These are phyloP conservation scores for Erodium texanum DNA, from an alignment of 441 rosid species.

Conservation along the genomic window DNA sequence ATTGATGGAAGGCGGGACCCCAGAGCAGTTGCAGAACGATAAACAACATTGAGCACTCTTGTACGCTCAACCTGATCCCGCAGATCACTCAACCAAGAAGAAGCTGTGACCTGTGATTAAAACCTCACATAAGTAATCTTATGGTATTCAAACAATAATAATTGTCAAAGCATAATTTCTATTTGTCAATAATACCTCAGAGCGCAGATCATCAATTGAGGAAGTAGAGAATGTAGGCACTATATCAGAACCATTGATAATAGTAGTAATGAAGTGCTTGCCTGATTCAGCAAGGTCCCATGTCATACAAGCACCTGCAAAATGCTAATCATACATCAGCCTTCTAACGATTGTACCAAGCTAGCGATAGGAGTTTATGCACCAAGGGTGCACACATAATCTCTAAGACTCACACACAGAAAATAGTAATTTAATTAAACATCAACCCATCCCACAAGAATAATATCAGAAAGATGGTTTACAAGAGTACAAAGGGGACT, in stretches of 20 bases:
- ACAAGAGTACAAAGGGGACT: not conserved
- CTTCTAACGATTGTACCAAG: conserved; percentile 1
- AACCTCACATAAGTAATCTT: conserved; percentile 1
- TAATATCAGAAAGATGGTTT: not conserved
- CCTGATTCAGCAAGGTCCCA: conserved; percentile 99
- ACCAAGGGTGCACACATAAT: not conserved
- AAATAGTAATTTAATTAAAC: not conserved
- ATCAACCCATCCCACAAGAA: not conserved
- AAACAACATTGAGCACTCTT: conserved; percentile 77
- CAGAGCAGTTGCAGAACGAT: conserved; percentile 86
- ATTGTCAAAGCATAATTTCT: not conserved
- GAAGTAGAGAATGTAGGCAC: conserved; percentile 92
- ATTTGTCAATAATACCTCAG: conserved; percentile 47
- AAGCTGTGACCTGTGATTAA: conserved; percentile 64
- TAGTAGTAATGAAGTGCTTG: conserved; percentile 65
- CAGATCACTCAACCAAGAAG: conserved; percentile 92
- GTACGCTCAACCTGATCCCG: conserved; percentile 84
- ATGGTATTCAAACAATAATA: not conserved
- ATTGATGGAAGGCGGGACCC: conserved; percentile 88
- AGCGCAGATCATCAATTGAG: conserved; percentile 84
- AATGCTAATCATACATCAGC: conserved; percentile 10
- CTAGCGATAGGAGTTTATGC: not conserved
- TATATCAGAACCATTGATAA: conserved; percentile 83
- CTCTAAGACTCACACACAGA: not conserved
- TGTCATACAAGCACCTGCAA: conserved; percentile 97